Evolutionary conservation across 345 rosid species (phyloP).

Genomic region (Eucalyptus fibrosa): DNA sequence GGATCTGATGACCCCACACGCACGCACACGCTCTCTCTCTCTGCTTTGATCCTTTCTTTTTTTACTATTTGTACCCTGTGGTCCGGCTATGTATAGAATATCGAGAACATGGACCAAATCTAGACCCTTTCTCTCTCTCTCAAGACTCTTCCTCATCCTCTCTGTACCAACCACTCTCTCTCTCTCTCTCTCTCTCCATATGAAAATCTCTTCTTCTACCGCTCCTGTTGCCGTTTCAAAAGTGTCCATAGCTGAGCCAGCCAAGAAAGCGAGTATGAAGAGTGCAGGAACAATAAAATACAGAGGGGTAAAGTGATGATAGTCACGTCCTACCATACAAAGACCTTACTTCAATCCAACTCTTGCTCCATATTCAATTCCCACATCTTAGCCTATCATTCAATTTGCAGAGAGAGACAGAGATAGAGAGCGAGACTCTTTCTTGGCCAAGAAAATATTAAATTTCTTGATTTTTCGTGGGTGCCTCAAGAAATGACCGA

Average conservation of each 20-base stretch:
- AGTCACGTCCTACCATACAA: conserved; percentile 54
- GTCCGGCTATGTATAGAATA: not conserved
- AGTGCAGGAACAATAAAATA: not conserved
- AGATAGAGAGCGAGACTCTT: not conserved
- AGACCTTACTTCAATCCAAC: conserved; percentile 71
- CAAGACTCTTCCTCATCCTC: not conserved
- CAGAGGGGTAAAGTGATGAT: conserved; percentile 19
- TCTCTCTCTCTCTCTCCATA: not conserved
- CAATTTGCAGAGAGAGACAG: not conserved
- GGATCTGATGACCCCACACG: not conserved
- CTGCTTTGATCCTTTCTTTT: not conserved
- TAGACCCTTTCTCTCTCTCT: not conserved
- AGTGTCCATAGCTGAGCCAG: not conserved
- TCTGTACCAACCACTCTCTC: not conserved
- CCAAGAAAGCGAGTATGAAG: not conserved
- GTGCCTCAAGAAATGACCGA: conserved; percentile 43
- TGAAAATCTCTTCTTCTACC: not conserved
- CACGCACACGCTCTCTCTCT: not conserved
- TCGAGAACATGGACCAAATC: not conserved
- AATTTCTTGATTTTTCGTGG: not conserved
- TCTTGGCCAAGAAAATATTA: not conserved
- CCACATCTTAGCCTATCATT: not conserved
- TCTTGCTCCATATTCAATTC: conserved; percentile 15
- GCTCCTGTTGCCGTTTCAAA: not conserved
- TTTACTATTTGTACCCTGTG: not conserved